Evolutionary conservation across 1,284 basidiomycete genomes (phyloP), one percentile per base, ranked within the genome.

Genomic region (Ceratobasidium theobromae): DNA sequence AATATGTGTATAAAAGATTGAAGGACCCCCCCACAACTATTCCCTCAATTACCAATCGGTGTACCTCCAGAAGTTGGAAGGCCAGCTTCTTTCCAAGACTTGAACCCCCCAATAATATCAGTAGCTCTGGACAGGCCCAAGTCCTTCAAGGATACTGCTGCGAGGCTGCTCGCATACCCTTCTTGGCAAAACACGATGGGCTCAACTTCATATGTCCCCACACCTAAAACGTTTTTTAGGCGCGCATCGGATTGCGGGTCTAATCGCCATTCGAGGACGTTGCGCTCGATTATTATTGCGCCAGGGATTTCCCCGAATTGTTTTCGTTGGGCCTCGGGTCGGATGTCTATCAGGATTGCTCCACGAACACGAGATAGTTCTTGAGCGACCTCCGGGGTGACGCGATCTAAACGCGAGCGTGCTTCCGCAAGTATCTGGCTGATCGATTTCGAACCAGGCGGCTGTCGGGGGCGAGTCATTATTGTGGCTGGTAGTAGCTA

Each of bases 321-420:
- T 9, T 77, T 76, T 14, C 87, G 80, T 73, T 88, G 82, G 3
- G 78, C 79, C 41, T 78, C 80, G 0, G 86, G 81, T 5, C 88
- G 84, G 64, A 90, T 89, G 73, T 90, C 88, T n/a, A 90, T 86
- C 46, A 90, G 79, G 57, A 89, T 81, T 1, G 84, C 84, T 1
- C 79, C 74, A 1, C 80, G 75, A 51, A 84, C 82, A 25, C 79
- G 78, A 8, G 88, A 77, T 70, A 88, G 84, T 0, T 79, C 79
- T 72, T 81, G 82, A 0, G 87, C 87, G 69, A 86, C 77, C n/a
- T 72, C 72, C 0, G 87, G 82, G 0, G 82, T 81, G 55, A 90
- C 74, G 5, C 89, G 81, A 67, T 87, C 82, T 1, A 91, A 77
- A 27, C 82, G 80, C 0, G 85, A 79, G 2, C 87, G 82, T 0